Conservation (phyloP, 352 stramenopile species). For the Globisporangium lucens region DNA sequence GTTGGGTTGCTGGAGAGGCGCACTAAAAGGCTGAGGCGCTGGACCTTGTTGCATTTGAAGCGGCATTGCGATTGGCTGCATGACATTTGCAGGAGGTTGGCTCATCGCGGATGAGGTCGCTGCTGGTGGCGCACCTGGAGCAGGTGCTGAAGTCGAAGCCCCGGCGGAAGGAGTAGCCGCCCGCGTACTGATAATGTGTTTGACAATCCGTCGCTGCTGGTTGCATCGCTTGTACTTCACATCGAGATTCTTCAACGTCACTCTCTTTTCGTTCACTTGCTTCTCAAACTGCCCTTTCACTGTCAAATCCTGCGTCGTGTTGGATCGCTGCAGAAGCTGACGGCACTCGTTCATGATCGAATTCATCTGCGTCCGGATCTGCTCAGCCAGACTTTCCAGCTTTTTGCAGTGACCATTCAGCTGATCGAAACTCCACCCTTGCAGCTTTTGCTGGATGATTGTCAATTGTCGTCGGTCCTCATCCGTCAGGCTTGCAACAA, state of each 20-base stretch:
- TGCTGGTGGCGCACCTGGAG: not conserved
- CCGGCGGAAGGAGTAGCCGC: slow-evolving; percentile 14
- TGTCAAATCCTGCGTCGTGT: slow-evolving; percentile 63
- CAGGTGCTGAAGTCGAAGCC: not conserved
- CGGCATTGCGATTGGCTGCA: slow-evolving; percentile 53
- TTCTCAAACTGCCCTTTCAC: slow-evolving; percentile 62
- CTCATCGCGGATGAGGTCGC: not conserved
- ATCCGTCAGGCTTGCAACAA: slow-evolving; percentile 46
- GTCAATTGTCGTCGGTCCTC: slow-evolving; percentile 72
- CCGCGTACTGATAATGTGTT: slow-evolving; percentile 63
- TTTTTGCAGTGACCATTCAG: slow-evolving; percentile 80
- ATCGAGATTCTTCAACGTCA: slow-evolving; percentile 70
- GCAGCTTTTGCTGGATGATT: slow-evolving; percentile 71
- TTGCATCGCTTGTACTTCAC: slow-evolving; percentile 80
- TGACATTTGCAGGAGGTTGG: slow-evolving; percentile 17
- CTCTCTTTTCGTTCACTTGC: slow-evolving; percentile 68
- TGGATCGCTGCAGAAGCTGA: slow-evolving; percentile 71
- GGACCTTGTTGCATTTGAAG: slow-evolving; percentile 17
- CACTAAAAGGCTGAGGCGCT: slow-evolving; percentile 16
- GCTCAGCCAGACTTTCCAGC: slow-evolving; percentile 75
- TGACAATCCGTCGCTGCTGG: slow-evolving; percentile 78
- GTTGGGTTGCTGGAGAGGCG: slow-evolving; percentile 21
- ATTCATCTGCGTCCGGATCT: slow-evolving; percentile 78
- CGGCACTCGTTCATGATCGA: slow-evolving; percentile 80
- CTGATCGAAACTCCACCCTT: slow-evolving; percentile 63